A percentile compares a stretch with the other conserved stretches of the same genome.
Evolutionary conservation across 768 basidiomycete species (phyloP).

Genomic region (Kwoniella bestiolae): DNA sequence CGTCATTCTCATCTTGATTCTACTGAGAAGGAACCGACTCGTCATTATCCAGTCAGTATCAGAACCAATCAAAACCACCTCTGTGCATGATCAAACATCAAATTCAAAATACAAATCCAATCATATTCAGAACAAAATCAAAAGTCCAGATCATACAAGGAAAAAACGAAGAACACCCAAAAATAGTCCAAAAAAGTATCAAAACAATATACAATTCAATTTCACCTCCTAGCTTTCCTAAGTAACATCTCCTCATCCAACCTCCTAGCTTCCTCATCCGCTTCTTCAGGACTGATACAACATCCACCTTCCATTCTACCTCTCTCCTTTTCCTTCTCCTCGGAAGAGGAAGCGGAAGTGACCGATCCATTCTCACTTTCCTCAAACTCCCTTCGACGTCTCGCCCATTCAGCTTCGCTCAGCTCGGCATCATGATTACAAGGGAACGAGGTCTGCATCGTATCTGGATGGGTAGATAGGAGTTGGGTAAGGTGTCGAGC

Average conservation of each 20-base stretch:
- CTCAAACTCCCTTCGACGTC: slow-evolving; percentile 40
- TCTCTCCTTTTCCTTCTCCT: neutral
- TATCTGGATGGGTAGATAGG: slow-evolving; percentile 26
- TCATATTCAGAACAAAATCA: neutral
- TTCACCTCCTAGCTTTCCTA: slow-evolving; percentile 18
- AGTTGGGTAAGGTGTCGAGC: slow-evolving; percentile 45
- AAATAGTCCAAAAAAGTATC: slow-evolving; percentile 12
- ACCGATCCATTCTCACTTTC: slow-evolving; percentile 16
- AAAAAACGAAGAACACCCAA: neutral
- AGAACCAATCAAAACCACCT: too few relatives aligned
- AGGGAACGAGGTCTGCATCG: slow-evolving; percentile 35
- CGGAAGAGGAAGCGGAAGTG: neutral
- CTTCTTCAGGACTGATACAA: slow-evolving; percentile 33
- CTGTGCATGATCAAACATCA: too few relatives aligned
- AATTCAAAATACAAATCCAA: too few relatives aligned
- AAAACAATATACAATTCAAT: slow-evolving; percentile 6
- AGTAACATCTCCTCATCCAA: slow-evolving; percentile 42
- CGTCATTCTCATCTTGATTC: too few relatives aligned
- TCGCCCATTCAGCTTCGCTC: slow-evolving; percentile 50
- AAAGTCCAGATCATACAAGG: slow-evolving; percentile 9
- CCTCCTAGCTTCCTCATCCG: slow-evolving; percentile 34
- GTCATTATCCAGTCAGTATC: too few relatives aligned
- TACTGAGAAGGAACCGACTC: neutral
- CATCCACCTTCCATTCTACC: slow-evolving; percentile 4
- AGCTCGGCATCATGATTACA: slow-evolving; percentile 22